phyloP scores from a whole-genome alignment of 1,284 basidiomycete species.

The Rhodotorula mucilaginosa region DNA sequence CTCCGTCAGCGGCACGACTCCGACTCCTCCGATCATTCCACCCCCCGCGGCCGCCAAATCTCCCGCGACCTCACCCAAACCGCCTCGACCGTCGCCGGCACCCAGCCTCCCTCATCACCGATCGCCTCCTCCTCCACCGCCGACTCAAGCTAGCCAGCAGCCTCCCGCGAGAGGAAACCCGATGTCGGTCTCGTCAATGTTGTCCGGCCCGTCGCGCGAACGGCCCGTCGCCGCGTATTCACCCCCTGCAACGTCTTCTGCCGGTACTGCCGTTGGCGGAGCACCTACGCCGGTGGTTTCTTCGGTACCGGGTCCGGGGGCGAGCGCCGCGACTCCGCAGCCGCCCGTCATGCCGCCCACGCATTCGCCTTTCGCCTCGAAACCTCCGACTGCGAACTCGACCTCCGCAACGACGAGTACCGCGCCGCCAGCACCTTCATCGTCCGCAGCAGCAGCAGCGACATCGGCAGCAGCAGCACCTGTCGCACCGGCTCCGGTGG shows the following conservation, averaged over 20 bases:
- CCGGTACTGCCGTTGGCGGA: background rate
- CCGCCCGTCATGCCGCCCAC: conserved; percentile 17
- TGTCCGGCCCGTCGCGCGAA: conserved; percentile 29
- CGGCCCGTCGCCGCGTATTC: conserved; percentile 13
- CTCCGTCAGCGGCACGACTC: background rate
- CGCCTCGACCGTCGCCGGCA: background rate
- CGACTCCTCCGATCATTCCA: conserved; percentile 3
- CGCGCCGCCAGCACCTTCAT: no score
- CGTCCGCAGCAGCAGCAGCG: background rate
- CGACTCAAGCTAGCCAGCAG: background rate
- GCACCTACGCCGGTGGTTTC: conserved; percentile 16
- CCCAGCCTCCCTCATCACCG: background rate
- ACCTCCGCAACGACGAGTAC: no score
- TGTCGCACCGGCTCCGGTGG: background rate
- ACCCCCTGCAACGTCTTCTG: background rate
- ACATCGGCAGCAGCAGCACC: background rate
- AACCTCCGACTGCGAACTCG: background rate
- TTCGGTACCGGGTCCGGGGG: background rate
- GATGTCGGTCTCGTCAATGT: conserved; percentile 40
- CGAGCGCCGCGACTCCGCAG: background rate
- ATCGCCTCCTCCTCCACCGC: background rate
- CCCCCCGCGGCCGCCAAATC: background rate
- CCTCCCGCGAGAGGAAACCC: conserved; percentile 21
- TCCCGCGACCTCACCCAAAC: background rate
- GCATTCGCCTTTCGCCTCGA: conserved; percentile 1